A percentile compares a stretch with the other conserved stretches of the same genome.
phyloP scores from a whole-genome alignment of 768 basidiomycete genomes.

The Russula vinacea region DNA sequence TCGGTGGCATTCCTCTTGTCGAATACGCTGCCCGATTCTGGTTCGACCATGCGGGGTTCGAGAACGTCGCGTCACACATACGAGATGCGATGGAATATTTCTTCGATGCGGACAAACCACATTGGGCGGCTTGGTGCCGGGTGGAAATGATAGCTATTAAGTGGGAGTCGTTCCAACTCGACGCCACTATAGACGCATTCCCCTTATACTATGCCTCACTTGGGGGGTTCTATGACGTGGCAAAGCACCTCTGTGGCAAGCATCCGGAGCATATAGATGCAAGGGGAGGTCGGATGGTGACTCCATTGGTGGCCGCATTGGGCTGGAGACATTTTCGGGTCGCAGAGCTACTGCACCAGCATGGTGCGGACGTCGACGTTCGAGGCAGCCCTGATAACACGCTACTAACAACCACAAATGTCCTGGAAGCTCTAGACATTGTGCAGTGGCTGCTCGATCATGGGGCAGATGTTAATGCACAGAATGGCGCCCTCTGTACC shows the following conservation, averaged over 20 bases:
- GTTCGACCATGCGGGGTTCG: conserved; percentile 6
- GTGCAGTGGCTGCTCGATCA: conserved; percentile 1
- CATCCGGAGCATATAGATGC: background rate
- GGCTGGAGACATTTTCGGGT: background rate
- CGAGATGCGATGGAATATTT: background rate
- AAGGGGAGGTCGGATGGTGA: background rate
- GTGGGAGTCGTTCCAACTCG: background rate
- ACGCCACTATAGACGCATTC: background rate
- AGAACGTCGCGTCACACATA: background rate
- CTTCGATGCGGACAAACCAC: conserved; percentile 3
- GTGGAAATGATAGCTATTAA: background rate
- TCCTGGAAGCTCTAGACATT: background rate
- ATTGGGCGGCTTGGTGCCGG: conserved; percentile 5
- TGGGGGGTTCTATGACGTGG: background rate
- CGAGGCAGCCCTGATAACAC: background rate
- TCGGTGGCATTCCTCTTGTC: background rate
- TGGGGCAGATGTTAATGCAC: background rate
- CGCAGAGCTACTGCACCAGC: background rate
- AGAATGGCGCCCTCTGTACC: accelerated
- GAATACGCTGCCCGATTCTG: background rate
- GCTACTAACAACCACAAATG: background rate
- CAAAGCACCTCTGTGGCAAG: background rate
- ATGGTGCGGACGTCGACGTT: conserved; percentile 1
- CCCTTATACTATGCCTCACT: conserved; percentile 10
- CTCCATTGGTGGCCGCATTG: conserved; percentile 5